Conservation (phyloP, 257 asterid genomes). For the Agastache rugosa region DNA sequence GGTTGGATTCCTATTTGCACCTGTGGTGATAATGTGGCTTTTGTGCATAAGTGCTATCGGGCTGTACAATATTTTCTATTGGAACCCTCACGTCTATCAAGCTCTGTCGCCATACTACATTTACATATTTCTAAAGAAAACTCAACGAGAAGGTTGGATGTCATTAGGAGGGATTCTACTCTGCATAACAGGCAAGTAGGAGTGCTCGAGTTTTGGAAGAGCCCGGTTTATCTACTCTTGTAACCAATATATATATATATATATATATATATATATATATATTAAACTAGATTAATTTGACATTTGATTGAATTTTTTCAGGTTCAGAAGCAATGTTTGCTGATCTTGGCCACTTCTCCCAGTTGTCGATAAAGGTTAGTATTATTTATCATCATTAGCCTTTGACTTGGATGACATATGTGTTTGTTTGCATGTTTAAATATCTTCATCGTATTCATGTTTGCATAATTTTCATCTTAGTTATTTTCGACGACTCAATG, state of each 20-base stretch:
- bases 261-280: no score
- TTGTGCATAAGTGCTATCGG: slow-evolving; percentile 82
- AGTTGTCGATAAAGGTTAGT: slow-evolving; percentile 78
- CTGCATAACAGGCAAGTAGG: slow-evolving; percentile 76
- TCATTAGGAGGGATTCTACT: slow-evolving; percentile 83
- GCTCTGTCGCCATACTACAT: slow-evolving; percentile 87
- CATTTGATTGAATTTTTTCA: slow-evolving; percentile 35
- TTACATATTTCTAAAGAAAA: slow-evolving; percentile 74
- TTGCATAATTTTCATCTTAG: background rate
- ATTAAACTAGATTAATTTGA: slow-evolving; percentile 2
- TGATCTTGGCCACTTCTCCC: slow-evolving; percentile 92
- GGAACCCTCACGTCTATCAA: slow-evolving; percentile 81
- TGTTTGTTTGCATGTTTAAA: background rate
- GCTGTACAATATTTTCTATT: slow-evolving; percentile 65
- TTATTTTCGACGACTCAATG: no score
- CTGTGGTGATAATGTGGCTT: slow-evolving; percentile 85
- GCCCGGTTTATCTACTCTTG: background rate
- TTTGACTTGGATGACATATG: background rate
- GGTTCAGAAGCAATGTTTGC: slow-evolving; percentile 99
- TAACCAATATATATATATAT: no score
- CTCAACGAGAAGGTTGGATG: slow-evolving; percentile 79
- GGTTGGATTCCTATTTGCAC: slow-evolving; percentile 92
- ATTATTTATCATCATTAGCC: background rate
- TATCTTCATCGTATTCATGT: background rate
- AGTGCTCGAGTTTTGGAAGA: background rate